Base-by-base conservation (phyloP, 306 rosid species). In the Trichosanthes cucumerina region DNA sequence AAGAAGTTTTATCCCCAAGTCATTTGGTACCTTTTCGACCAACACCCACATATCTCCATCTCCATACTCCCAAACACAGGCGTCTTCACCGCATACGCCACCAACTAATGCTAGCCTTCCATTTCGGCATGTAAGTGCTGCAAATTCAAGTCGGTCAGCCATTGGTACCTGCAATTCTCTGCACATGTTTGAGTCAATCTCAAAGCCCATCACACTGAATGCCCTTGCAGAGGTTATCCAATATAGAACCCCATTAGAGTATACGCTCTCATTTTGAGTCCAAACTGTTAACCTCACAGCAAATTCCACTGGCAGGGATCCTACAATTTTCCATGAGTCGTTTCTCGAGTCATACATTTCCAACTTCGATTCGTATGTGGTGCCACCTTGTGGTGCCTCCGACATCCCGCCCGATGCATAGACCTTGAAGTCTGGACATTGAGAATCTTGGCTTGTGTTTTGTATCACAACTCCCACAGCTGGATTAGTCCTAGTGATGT, bases 201-300 rank as follows among this genome's bases (percentile, higher is more conserved):
- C 83, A 65, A 56, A 90, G 1, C 89, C 87, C 85, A 92, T 81
- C 7, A 90, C 85, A 81, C 88, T 87, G 6, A 86, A 92, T 0
- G 87, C 94, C 69, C 92, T 85, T 0, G 97, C 97, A 0, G 96
- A 90, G 5, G 98, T 93, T 34, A 92, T 82, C 97, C 96, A 93
- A 7, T 91, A 92, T 47, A 93, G 39, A 9, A 78, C 83, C n/a
- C 86, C 85, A 33, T 75, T 71, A 1, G 85, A 78, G 66, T 47
- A 80, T 5, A 90, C 93, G 46, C 86, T 81, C 79, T 91, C 93
- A 53, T 87, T 89, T 4, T 92, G 93, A 19, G 97, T 90, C 98
- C 98, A 92, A 14, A 93, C 89, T 0, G 93, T 91, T 0, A 93
- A 88, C 83, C 98, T 91, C 56, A 90, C 89, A 0, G 97, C 82